Conservation (phyloP, 306 rosid genomes). For the Echinosophora koreensis region DNA sequence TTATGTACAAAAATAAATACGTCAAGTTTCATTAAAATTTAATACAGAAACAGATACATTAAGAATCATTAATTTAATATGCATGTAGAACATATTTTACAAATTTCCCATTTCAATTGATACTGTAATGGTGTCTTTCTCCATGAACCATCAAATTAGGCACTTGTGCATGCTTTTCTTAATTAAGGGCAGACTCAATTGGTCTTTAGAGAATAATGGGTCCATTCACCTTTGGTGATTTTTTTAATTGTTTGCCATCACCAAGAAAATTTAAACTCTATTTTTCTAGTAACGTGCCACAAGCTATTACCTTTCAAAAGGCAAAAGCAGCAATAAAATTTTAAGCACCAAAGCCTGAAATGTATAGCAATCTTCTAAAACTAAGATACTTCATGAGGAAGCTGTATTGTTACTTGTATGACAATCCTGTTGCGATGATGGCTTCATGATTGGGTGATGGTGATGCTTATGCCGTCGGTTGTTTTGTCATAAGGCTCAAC, state of each 20-base stretch:
- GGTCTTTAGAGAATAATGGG: not conserved
- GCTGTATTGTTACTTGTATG: conserved; percentile 7
- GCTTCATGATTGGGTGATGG: not conserved
- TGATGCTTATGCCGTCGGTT: not conserved
- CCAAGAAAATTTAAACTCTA: not conserved
- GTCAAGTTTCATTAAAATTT: too few species aligned
- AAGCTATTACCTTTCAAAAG: not conserved
- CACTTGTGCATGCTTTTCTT: conserved; percentile 12
- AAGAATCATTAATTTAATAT: conserved; percentile 1
- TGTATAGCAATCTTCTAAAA: not conserved
- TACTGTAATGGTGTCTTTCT: not conserved
- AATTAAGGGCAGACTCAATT: not conserved
- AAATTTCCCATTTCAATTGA: not conserved
- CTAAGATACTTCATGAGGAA: not conserved
- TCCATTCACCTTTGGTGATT: not conserved
- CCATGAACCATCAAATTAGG: conserved; percentile 3
- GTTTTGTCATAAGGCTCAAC: not conserved
- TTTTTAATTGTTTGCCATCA: conserved; percentile 14
- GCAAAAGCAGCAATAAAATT: not conserved
- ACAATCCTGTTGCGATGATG: not conserved
- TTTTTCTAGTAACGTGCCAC: not conserved
- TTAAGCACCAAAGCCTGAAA: not conserved
- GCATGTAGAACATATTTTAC: not conserved
- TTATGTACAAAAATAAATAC: not conserved
- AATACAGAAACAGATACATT: not conserved